phyloP scores from a whole-genome alignment of 2,329 filamentous ascomycete genomes.

The Beauveria australis region DNA sequence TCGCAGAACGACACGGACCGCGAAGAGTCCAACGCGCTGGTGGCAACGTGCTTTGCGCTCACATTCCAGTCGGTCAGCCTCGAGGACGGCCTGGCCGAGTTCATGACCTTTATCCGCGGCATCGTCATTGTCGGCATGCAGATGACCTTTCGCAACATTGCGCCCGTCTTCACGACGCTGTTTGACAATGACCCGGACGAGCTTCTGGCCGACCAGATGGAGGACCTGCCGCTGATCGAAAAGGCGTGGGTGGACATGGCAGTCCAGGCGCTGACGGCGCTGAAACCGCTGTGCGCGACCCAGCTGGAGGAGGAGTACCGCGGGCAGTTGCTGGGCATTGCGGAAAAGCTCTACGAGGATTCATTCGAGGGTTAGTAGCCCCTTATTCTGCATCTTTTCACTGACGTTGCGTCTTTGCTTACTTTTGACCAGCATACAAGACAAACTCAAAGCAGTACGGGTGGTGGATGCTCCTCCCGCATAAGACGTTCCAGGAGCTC shows the following conservation, averaged over 20 bases:
- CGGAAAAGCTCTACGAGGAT: constrained; percentile 42
- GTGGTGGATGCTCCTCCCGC: constrained; percentile 52
- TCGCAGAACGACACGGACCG: constrained; percentile 32
- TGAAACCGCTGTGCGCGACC: constrained; percentile 36
- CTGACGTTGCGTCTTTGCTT: background rate
- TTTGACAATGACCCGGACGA: constrained; percentile 32
- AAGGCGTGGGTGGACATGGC: constrained; percentile 39
- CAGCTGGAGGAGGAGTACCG: constrained; percentile 39
- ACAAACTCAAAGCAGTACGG: constrained; percentile 41
- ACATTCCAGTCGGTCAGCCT: constrained; percentile 51
- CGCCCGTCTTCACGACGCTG: constrained; percentile 42
- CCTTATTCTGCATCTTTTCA: background rate
- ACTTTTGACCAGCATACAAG: constrained; percentile 34
- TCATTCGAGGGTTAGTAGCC: constrained; percentile 40
- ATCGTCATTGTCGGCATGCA: constrained; percentile 47
- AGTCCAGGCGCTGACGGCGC: constrained; percentile 29
- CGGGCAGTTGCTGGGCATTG: constrained; percentile 35
- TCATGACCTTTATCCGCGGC: constrained; percentile 52
- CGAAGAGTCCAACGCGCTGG: constrained; percentile 50
- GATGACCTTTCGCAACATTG: constrained; percentile 41
- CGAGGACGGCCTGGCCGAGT: constrained; percentile 51
- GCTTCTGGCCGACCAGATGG: constrained; percentile 37
- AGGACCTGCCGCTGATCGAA: constrained; percentile 36
- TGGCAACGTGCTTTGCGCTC: constrained; percentile 51
- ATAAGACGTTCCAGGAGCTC: constrained; percentile 41